Base-by-base conservation (phyloP, 495 filamentous ascomycete genomes). In the Daldinia caldariorum region DNA sequence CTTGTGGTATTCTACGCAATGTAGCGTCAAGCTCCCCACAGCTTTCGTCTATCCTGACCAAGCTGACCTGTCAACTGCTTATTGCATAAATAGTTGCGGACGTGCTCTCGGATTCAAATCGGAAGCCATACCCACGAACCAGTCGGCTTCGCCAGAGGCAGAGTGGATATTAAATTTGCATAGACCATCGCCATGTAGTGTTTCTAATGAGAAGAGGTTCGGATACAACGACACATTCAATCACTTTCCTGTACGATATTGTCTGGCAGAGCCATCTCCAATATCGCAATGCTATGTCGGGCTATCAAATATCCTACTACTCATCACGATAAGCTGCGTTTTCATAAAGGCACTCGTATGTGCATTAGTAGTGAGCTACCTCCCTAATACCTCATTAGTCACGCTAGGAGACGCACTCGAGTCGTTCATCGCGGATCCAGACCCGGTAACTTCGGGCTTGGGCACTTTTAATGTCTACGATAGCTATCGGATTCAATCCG, bases 1-100 rank as follows among this genome's bases (percentile, higher is more conserved):
- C 43, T 47, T 47, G 8, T 47, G 43, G 43, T 47, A 47, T 20
- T 47, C 43, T 47, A 47, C 43, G 3, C 43, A 47, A n/a, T 47
- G 43, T 12, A 22, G 8, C 8, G 20, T n/a, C 18, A 47, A 47
- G 3, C 6, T 47, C 4, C 16, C n/a, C 3, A 10, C 43, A 47
- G n/a, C 16, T 10, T 10, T 47, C 3, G 6, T 0, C 16, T 47
- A 20, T 47, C 18, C 43, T 0, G 9, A 13, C 10, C 1, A 12
- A 1, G 1, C 37, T 8, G 43, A 47, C 18, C 0, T 3, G 16
- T 10, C 0, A 47, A 47, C 16, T 22, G 16, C 16, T 18, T 1
- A 0, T 0, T 47, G 43, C 18, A 47, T 47, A 20, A 22, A 16
- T 3, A 47, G 6, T 47, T 47, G 43, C 4, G 43, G 43, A 10